Conservation (phyloP, 2,329 filamentous ascomycete species). For the Neofusicoccum parvum region DNA sequence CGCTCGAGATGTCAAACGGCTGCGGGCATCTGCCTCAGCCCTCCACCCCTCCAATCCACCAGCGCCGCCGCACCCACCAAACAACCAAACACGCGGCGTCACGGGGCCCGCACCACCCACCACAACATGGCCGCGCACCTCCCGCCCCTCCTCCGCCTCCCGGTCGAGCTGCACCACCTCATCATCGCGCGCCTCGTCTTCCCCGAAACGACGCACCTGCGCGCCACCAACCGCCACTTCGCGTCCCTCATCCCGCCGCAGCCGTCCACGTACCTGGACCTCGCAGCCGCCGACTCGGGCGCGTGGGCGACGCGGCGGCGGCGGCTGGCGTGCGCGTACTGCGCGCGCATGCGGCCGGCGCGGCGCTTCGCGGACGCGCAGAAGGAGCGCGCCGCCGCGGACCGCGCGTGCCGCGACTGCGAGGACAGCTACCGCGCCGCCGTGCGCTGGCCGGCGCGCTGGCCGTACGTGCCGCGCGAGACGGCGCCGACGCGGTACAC, state of each 20-base stretch:
- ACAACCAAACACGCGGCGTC: no score
- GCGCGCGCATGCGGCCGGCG: not conserved
- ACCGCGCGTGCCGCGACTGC: not conserved
- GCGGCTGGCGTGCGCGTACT: not conserved
- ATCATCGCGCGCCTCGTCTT: not conserved
- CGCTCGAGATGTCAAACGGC: not conserved
- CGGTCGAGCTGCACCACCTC: not conserved
- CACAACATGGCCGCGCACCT: no score
- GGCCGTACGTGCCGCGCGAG: not conserved
- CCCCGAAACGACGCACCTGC: not conserved
- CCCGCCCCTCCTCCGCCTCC: not conserved
- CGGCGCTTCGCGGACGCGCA: not conserved
- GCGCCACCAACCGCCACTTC: not conserved
- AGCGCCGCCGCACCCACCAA: not conserved
- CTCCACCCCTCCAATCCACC: not conserved
- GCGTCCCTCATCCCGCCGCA: not conserved
- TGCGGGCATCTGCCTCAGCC: not conserved
- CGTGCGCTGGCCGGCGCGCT: not conserved
- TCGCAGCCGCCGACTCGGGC: not conserved
- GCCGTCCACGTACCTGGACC: not conserved
- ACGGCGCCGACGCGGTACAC: not conserved
- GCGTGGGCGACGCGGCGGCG: not conserved
- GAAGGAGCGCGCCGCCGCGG: not conserved
- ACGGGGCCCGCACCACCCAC: no score
- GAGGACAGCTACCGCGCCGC: no score